Conservation (phyloP, 345 rosid genomes). For the Conringia planisiliqua region DNA sequence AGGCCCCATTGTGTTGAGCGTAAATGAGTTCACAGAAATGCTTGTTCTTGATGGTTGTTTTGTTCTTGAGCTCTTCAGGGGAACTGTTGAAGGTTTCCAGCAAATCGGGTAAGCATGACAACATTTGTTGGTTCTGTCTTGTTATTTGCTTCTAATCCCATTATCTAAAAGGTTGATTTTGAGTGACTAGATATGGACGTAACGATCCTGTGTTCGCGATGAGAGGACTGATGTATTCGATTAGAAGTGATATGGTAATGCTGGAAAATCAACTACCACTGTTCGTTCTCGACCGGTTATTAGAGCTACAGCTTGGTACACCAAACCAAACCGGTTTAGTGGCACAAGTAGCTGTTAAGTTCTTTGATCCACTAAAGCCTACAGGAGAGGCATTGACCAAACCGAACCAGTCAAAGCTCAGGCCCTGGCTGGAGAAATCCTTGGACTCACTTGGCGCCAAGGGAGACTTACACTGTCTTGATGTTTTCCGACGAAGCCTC, state of each 20-base stretch:
- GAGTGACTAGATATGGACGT: conserved; percentile 37
- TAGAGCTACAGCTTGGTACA: conserved; percentile 56
- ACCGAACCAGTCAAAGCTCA: conserved; percentile 27
- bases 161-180: not conserved
- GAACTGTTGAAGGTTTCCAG: conserved; percentile 58
- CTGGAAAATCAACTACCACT: conserved; percentile 80
- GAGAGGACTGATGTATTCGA: conserved; percentile 79
- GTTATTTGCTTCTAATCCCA: not conserved
- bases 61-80: conserved; percentile 62
- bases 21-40: conserved; percentile 75
- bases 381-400: conserved; percentile 59
- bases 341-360: conserved; percentile 51
- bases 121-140: not conserved
- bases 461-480: conserved; percentile 70
- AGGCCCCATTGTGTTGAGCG: conserved; percentile 42
- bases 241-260: conserved; percentile 85
- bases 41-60: conserved; percentile 86
- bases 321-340: conserved; percentile 57
- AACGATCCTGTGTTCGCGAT: conserved; percentile 78
- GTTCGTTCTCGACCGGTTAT: conserved; percentile 58
- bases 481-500: conserved; percentile 64
- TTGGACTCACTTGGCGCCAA: conserved; percentile 55
- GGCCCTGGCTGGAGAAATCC: conserved; percentile 35
- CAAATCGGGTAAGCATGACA: conserved; percentile 37
- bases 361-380: conserved; percentile 78